Evolutionary conservation across 1,284 basidiomycete species (phyloP).

Genomic region (Hemileia vastatrix): DNA sequence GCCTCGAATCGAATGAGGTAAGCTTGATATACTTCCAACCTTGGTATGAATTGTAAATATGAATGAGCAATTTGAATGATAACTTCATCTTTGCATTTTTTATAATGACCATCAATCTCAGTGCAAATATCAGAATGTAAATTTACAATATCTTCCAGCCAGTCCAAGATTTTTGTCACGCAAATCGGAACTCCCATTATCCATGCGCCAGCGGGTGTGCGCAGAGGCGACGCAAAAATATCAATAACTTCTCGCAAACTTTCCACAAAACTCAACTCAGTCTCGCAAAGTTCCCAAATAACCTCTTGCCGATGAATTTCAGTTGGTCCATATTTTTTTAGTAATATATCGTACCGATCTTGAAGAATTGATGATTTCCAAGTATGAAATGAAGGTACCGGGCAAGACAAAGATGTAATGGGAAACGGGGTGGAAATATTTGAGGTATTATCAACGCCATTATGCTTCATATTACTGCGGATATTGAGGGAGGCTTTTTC

Average conservation of each 20-base stretch:
- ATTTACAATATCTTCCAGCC: conserved; percentile 67
- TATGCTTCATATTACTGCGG: too few relatives aligned
- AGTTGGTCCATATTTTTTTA: conserved; percentile 46
- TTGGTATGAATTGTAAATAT: conserved; percentile 55
- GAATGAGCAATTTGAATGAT: conserved; percentile 53
- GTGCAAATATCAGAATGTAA: background rate
- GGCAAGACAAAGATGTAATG: too few relatives aligned
- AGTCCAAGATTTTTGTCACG: conserved; percentile 64
- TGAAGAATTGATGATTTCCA: background rate
- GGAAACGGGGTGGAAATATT: too few relatives aligned
- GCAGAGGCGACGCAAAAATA: conserved; percentile 64
- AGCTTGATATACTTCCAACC: conserved; percentile 69
- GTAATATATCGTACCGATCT: conserved; percentile 32
- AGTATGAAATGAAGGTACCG: too few relatives aligned
- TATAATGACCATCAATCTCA: background rate
- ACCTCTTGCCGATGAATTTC: conserved; percentile 60
- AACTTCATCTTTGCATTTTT: conserved; percentile 30
- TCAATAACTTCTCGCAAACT: conserved; percentile 57
- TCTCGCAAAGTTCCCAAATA: conserved; percentile 58
- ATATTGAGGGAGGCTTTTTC: too few relatives aligned
- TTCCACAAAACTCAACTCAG: conserved; percentile 60
- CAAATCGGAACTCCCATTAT: conserved; percentile 62
- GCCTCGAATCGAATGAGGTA: conserved; percentile 65
- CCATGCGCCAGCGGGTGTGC: conserved; percentile 59
- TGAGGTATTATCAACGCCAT: too few relatives aligned